Base-by-base conservation (phyloP, 345 rosid species). In the Dipteronia dyeriana region DNA sequence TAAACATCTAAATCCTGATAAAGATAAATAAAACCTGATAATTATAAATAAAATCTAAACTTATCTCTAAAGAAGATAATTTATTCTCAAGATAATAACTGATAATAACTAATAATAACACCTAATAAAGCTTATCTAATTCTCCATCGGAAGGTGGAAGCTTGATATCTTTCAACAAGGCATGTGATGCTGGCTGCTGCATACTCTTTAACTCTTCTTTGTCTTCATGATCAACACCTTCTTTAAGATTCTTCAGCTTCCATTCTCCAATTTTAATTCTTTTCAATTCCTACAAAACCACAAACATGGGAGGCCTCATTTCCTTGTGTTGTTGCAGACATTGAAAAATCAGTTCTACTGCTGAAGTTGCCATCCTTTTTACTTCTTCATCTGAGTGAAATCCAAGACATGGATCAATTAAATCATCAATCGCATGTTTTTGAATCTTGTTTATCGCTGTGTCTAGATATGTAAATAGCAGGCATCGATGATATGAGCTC, bases 401-500 rank as follows among this genome's bases (percentile, higher is more conserved):
- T 74, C 92, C 92, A 17, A 90, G 84, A 51, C 69, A 73, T 20
- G 85, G 88, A 62, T 91, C 96, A 7, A 91, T 63, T 78, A 91
- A 73, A 85, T 91, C 88, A 9, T 79, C 63, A 0, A 86, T 66
- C 41, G 79, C 85, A 4, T 76, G 49, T 70, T 76, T 85, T 51
- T 83, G 85, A 66, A 91, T 90, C 85, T 71, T 87, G 82, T 79
- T 88, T 22, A 87, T 76, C 11, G 96, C 96, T 86, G 71, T 84
- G 68, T 74, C 94, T 87, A 29, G 9, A 81, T 54, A 86, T 83
- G 59, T 91, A 92, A 25, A 91, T 89, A 19, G 92, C 91, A 6
- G 92, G 94, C 90, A 84, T 83, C 1, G 92, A 91, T 0, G 91
- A 86, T 60, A 90, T 70, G 25, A 91, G 90, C 85, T 91, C 92